Evolutionary conservation across 768 basidiomycete species (phyloP), one percentile per base, ranked within the genome.

Genomic region (Tricholoma flavovirens): DNA sequence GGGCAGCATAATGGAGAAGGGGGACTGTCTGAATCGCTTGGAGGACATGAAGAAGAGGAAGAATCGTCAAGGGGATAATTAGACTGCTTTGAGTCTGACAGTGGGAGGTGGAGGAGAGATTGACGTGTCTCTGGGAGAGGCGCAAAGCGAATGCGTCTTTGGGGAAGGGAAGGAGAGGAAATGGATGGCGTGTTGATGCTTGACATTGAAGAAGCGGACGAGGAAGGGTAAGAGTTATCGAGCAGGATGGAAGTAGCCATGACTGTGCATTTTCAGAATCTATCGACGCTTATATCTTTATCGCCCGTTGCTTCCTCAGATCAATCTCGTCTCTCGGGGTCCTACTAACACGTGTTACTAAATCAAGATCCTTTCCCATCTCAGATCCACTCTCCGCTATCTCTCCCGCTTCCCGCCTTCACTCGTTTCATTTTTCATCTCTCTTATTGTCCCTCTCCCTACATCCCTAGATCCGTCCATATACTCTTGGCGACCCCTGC

Each of bases 91-190:
- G 70, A 59, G 58, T 62, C 67, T 10, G 72, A 71, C n/a, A 72
- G 58, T 60, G 77, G 75, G 51, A 70, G 69, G 60, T 57, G 74
- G 60, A 58, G n/a, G n/a, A n/a, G n/a, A n/a, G n/a, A n/a, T n/a
- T 82, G 77, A 21, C 82, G 76, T 1, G 89, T 88, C 62, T 89
- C 87, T 1, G 93, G 93, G 15, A 94, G 80, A 1, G 93, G 93
- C 0, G 93, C 92, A 59, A 94, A 94, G 58, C 88, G 82, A 57
- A 94, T 93, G 48, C 73, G 71, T 21, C 62, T 51, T 43, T 9
- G 30, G 35, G 5, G n/a, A 56, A 21, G 49, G 50, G 51, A 48
- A 22, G 24, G 14, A 56, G 6, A 1, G 56, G 57, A 21, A 54
- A 59, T n/a, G n/a, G n/a, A n/a, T n/a, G 52, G 52, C 9, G 52